Conservation (phyloP, 108 stramenopile species). For the Thalassiosira profunda region DNA sequence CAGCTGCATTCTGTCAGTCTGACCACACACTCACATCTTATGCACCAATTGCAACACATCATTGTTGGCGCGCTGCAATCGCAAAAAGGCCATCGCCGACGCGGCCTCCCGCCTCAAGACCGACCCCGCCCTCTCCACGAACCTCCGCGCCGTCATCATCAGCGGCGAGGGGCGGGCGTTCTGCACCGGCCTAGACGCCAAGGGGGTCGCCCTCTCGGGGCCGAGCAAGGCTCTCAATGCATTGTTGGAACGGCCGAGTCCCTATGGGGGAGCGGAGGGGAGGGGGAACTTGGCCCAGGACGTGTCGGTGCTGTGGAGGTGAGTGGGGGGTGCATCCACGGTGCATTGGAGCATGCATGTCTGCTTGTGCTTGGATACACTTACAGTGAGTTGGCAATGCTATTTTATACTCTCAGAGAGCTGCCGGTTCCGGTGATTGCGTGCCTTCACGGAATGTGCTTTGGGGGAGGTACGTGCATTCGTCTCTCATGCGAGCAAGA, state of each 20-base stretch:
- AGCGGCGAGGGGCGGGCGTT: constrained; percentile 85
- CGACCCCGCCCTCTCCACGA: constrained; percentile 33
- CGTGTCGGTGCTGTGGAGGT: constrained; percentile 84
- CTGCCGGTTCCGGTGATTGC: constrained; percentile 90
- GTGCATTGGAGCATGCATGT: too few relatives aligned
- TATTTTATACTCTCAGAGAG: constrained; percentile 23
- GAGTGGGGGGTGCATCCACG: constrained; percentile 9
- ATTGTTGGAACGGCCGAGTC: constrained; percentile 66
- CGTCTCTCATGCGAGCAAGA: too few relatives aligned
- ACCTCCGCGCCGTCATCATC: constrained; percentile 70
- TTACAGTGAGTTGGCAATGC: neutral
- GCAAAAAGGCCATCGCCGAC: constrained; percentile 75
- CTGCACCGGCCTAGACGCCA: constrained; percentile 89
- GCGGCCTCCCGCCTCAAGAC: constrained; percentile 46
- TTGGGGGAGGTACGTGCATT: constrained; percentile 69
- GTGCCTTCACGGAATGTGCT: constrained; percentile 89
- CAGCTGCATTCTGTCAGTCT: too few relatives aligned
- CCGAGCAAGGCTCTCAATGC: constrained; percentile 32
- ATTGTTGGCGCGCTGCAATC: too few relatives aligned
- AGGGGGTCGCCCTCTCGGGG: constrained; percentile 46
- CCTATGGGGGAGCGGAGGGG: constrained; percentile 51
- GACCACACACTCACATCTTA: too few relatives aligned
- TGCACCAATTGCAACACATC: too few relatives aligned
- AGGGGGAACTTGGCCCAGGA: constrained; percentile 90
- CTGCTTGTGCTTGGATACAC: neutral